phyloP scores from a whole-genome alignment of 768 basidiomycete genomes.

The Hydnomerulius pinastri region DNA sequence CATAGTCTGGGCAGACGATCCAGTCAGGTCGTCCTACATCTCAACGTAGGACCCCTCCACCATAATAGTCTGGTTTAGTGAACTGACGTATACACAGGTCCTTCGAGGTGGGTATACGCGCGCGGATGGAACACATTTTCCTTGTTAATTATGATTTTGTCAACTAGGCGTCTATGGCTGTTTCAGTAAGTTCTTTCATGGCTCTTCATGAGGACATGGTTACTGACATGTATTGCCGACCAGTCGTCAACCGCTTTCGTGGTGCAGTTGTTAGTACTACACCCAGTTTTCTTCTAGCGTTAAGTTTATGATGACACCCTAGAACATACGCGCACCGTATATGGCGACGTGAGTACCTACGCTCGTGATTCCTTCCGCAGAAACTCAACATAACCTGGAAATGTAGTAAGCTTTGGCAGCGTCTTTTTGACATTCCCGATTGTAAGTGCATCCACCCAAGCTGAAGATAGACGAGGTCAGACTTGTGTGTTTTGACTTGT shows the following conservation, averaged over 20 bases:
- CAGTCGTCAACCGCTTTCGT: conserved; percentile 37
- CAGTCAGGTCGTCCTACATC: conserved; percentile 26
- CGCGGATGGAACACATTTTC: neutral
- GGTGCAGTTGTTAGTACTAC: conserved; percentile 33
- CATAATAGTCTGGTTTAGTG: neutral
- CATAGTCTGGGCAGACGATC: conserved; percentile 29
- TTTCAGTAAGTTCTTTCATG: conserved; percentile 25
- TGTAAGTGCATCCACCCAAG: conserved; percentile 21
- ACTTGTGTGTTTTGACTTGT: too few relatives aligned
- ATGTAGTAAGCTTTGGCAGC: conserved; percentile 34
- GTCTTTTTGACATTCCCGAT: conserved; percentile 32
- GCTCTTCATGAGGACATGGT: too few relatives aligned
- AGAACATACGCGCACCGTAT: conserved; percentile 40
- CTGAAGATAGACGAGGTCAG: neutral
- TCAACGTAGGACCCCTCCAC: conserved; percentile 21
- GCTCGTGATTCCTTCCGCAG: neutral
- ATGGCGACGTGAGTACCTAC: conserved; percentile 34
- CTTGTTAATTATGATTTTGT: neutral
- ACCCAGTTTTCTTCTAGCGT: neutral
- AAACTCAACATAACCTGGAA: neutral
- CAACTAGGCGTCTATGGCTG: conserved; percentile 35
- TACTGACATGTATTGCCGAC: neutral
- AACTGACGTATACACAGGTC: conserved; percentile 15
- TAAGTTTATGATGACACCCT: neutral
- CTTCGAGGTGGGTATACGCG: conserved; percentile 25